These are phyloP conservation scores for Cyclotella kingstonii DNA, from an alignment of 108 stramenopile species.

Conservation along the genomic window DNA sequence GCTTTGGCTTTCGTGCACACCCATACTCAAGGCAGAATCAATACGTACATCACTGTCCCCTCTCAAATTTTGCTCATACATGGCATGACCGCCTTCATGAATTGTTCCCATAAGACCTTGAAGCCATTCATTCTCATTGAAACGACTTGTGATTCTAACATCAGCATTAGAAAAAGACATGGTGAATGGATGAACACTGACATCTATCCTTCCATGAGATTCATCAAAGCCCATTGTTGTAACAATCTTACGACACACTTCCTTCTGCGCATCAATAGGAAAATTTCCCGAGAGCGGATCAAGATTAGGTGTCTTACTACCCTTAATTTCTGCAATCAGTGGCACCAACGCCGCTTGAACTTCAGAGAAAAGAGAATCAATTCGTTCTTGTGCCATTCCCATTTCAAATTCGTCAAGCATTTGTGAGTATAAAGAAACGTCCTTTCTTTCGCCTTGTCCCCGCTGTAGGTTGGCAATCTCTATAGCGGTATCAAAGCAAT, in stretches of 20 bases:
- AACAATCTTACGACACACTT: constrained; percentile 58
- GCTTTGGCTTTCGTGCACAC: constrained; percentile 86
- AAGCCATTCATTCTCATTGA: constrained; percentile 72
- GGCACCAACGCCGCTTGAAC: constrained; percentile 72
- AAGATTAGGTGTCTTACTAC: constrained; percentile 27
- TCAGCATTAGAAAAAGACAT: constrained; percentile 65
- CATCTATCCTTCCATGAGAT: constrained; percentile 76
- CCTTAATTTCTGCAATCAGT: constrained; percentile 62
- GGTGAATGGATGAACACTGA: constrained; percentile 91
- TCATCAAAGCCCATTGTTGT: constrained; percentile 72
- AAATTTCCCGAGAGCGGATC: constrained; percentile 41
- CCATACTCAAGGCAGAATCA: constrained; percentile 77
- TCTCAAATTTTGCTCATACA: constrained; percentile 84
- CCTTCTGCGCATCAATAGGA: constrained; percentile 58
- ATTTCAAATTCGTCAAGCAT: constrained; percentile 77
- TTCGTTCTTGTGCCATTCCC: constrained; percentile 70
- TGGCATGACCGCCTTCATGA: constrained; percentile 93
- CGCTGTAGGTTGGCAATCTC: constrained; percentile 58
- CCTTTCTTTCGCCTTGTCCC: constrained; percentile 3
- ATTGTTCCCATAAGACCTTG: constrained; percentile 86
- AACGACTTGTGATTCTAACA: constrained; percentile 90
- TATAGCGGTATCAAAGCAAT: constrained; percentile 63
- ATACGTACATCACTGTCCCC: constrained; percentile 50
- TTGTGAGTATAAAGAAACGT: constrained; percentile 58
- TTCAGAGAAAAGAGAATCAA: constrained; percentile 76